These are phyloP conservation scores for Myrmaecium sp. DNA, from an alignment of 2,329 filamentous ascomycete species.

Conservation along the genomic window DNA sequence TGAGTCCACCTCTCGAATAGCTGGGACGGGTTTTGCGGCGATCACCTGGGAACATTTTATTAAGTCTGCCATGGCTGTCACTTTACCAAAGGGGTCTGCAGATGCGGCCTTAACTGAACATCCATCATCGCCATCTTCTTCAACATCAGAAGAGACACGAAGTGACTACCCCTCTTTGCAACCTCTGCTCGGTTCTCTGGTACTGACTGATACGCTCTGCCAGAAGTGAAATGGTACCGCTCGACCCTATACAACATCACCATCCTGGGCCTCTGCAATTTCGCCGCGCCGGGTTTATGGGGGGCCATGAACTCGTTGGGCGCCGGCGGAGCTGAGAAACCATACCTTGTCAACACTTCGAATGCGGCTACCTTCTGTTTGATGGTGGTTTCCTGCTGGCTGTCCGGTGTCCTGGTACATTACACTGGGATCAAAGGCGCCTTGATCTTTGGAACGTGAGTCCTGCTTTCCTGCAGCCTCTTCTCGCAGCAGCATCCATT, in stretches of 20 bases:
- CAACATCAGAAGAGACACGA: no score
- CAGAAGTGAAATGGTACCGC: constrained; percentile 47
- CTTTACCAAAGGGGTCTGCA: no score
- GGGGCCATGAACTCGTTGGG: constrained; percentile 55
- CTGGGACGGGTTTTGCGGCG: no score
- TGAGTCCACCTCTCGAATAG: no score
- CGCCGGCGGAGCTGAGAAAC: constrained; percentile 47
- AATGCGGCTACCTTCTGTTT: constrained; percentile 57
- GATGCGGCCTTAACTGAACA: no score
- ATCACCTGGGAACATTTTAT: no score
- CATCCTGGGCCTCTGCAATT: constrained; percentile 53
- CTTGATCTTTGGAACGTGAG: constrained; percentile 50
- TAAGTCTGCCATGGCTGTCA: no score
- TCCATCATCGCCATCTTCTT: no score
- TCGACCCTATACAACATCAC: constrained; percentile 58
- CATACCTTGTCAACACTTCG: constrained; percentile 51
- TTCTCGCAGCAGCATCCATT: no score
- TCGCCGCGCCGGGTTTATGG: constrained; percentile 57
- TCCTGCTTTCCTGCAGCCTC: constrained; percentile 2
- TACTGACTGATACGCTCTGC: no score
- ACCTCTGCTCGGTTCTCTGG: no score
- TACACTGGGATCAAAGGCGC: constrained; percentile 56
- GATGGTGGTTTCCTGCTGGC: constrained; percentile 55
- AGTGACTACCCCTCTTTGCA: no score
- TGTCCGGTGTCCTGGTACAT: constrained; percentile 45